These are phyloP conservation scores for Dendrobium nobile DNA, from an alignment of 106 monocot genomes.

Conservation along the genomic window DNA sequence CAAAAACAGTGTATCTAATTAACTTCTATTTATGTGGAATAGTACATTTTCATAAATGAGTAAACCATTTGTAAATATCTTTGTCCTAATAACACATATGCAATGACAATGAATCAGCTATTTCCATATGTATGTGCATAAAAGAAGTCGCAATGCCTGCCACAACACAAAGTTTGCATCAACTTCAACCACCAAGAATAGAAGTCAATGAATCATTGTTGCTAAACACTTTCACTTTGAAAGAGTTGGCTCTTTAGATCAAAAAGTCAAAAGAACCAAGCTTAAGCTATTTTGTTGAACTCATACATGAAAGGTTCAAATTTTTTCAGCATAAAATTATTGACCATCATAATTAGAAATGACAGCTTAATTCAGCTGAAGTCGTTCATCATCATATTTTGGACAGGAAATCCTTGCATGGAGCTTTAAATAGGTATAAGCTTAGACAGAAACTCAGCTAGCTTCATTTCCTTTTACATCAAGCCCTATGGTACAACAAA, in stretches of 20 bases:
- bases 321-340: background rate
- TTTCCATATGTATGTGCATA: background rate
- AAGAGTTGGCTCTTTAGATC: background rate
- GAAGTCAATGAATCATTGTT: background rate
- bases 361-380: background rate
- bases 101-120: background rate
- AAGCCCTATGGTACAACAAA: background rate
- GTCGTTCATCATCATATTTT: background rate
- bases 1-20: background rate
- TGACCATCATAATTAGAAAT: background rate
- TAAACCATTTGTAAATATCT: background rate
- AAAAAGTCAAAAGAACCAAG: background rate
- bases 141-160: background rate
- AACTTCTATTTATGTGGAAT: background rate
- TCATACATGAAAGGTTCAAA: background rate
- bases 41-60: background rate
- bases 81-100: background rate
- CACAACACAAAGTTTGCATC: background rate
- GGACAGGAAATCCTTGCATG: background rate
- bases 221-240: background rate
- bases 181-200: background rate
- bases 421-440: background rate
- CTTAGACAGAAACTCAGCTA: background rate
- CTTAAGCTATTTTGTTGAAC: background rate
- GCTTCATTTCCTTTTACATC: background rate